Base-by-base conservation (phyloP, 1,284 basidiomycete species). In the Dichomitus squalens region DNA sequence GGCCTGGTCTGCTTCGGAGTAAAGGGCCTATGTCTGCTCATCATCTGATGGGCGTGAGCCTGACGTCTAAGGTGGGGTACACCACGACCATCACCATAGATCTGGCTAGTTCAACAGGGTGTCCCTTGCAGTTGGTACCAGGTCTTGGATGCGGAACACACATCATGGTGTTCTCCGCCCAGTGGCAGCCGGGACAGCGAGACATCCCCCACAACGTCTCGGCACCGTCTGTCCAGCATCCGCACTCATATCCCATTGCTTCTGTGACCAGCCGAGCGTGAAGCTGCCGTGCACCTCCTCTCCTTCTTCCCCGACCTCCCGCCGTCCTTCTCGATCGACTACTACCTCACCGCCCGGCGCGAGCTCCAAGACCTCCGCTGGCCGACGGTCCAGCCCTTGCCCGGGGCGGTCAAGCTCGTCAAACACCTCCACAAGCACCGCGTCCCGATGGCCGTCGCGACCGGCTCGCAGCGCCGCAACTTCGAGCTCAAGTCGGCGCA, bases 381-480 rank as follows among this genome's bases (percentile, higher is more conserved):
- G 88, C 85, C 86, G 0, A 80, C 79, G 41, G 83, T 90, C 5
- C 74, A 76, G 44, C 81, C 87, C 21, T 79, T 92, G 14, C 90
- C 90, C 0, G 90, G 91, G 27, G 83, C 80, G n/a, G 64, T 73
- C 12, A 82, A 79, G 66, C 82, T 93, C 52, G 75, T 92, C 25
- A 67, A 73, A 20, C 91, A 93, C 70, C 79, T 93, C 21, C 79
- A 81, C 58, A 73, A 75, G 55, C 83, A 90, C 70, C 70, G 77
- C 38, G 78, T 93, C 33, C 88, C 90, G 21, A 88, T 93, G 54
- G 88, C 85, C 12, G 80, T 93, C 47, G 91, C 90, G 14, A 92
- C 91, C 1, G 84, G 88, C 36, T 90, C 88, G 5, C 75, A 77
- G 40, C 78, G 87, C 21, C 76, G 81, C 27, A 88, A 88, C 65